These are phyloP conservation scores for Epichloe coenophiala DNA, from an alignment of 2,329 filamentous ascomycete genomes.

Conservation along the genomic window DNA sequence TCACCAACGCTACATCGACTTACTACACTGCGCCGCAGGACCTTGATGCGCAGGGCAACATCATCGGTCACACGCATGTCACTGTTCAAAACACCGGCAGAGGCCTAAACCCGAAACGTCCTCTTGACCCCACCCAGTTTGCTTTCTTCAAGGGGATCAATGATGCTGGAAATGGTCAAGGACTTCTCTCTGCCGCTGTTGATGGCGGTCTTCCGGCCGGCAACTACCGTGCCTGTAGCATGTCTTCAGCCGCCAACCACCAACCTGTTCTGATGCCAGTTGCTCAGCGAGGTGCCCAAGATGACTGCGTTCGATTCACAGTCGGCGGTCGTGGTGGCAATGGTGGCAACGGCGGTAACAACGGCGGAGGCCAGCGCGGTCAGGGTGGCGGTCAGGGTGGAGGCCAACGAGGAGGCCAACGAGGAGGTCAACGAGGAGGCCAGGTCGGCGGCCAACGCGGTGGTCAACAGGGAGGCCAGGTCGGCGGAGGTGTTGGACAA, in stretches of 20 bases:
- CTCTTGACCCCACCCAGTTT: constrained; percentile 39
- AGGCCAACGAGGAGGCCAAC: neutral
- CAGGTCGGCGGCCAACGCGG: neutral
- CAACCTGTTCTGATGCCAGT: constrained; percentile 54
- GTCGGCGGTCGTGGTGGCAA: constrained; percentile 22
- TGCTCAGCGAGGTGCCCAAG: constrained; percentile 52
- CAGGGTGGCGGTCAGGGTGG: neutral
- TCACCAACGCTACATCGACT: constrained; percentile 45
- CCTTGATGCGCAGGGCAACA: constrained; percentile 31
- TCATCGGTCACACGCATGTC: constrained; percentile 48
- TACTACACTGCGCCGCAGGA: constrained; percentile 49
- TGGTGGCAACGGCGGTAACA: constrained; percentile 10
- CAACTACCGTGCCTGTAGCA: constrained; percentile 53
- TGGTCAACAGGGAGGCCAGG: neutral
- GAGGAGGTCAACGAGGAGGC: neutral
- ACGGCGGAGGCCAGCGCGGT: constrained; percentile 4
- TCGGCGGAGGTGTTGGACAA: neutral
- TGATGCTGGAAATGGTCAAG: constrained; percentile 42
- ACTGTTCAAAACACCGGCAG: constrained; percentile 43
- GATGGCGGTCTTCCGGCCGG: constrained; percentile 45
- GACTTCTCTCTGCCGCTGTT: constrained; percentile 39
- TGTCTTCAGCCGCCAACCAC: constrained; percentile 50
- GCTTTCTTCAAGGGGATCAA: constrained; percentile 57
- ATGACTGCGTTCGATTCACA: constrained; percentile 49
- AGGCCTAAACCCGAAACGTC: constrained; percentile 33